Evolutionary conservation across 2,329 filamentous ascomycete species (phyloP).

Genomic region (Aspergillus sp.): DNA sequence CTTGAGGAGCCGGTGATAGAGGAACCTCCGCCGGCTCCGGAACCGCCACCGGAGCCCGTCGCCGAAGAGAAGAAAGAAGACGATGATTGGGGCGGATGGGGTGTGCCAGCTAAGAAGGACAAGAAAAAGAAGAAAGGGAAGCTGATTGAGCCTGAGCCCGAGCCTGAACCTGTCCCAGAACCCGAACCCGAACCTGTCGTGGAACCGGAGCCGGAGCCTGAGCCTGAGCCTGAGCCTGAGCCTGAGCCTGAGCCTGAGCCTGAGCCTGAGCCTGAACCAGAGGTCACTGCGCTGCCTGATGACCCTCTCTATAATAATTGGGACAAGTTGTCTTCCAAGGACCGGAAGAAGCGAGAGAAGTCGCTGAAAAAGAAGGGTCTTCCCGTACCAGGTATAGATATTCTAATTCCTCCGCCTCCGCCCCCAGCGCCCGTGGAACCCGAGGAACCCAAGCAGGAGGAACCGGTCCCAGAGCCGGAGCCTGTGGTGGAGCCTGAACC

Average conservation of each 20-base stretch:
- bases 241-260: constrained; percentile 28
- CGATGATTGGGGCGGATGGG: constrained; percentile 29
- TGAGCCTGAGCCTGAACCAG: constrained; percentile 22
- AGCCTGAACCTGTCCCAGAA: constrained; percentile 27
- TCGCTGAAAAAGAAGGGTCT: constrained; percentile 27
- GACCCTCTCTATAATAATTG: constrained; percentile 39
- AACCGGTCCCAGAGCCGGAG: constrained; percentile 29
- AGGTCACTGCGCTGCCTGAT: constrained; percentile 32
- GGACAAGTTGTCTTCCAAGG: constrained; percentile 37
- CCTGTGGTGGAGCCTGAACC: constrained; percentile 22
- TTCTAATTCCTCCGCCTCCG: constrained; percentile 25
- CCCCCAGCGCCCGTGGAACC: constrained; percentile 22
- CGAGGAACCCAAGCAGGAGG: constrained; percentile 18
- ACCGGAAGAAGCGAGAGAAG: constrained; percentile 47
- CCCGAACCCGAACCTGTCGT: constrained; percentile 30
- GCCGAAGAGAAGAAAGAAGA: constrained; percentile 23
- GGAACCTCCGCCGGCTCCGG: constrained; percentile 18
- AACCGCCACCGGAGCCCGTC: constrained; percentile 18
- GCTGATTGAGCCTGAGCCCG: constrained; percentile 21
- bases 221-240: constrained; percentile 22
- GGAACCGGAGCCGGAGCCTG: constrained; percentile 26
- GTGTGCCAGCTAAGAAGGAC: constrained; percentile 25
- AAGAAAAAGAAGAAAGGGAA: constrained; percentile 32
- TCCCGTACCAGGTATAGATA: constrained; percentile 29
- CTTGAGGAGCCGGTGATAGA: constrained; percentile 22